phyloP scores from a whole-genome alignment of 2,329 filamentous ascomycete genomes.

The Didymella segeticola region DNA sequence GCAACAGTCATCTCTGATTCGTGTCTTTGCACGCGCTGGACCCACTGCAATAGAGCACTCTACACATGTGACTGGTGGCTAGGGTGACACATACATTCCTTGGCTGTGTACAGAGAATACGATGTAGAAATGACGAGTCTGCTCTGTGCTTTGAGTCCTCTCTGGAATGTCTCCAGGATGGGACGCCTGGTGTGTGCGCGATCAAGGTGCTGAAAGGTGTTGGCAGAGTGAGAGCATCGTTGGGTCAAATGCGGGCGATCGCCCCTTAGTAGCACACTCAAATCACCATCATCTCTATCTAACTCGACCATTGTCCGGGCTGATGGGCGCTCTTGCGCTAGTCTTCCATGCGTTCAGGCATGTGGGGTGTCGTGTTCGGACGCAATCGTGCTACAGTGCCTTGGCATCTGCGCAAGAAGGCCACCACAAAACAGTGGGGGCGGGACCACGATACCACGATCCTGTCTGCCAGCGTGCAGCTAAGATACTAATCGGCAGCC shows the following conservation, averaged over 20 bases:
- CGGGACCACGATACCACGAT: not conserved
- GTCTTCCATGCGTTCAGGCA: not conserved
- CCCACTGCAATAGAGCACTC: not conserved
- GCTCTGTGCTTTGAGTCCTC: not conserved
- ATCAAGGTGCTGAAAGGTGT: not conserved
- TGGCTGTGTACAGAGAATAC: not conserved
- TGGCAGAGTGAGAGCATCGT: too few relatives aligned
- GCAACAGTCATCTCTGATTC: not conserved
- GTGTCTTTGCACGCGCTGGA: conserved; percentile 1
- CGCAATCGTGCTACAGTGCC: not conserved
- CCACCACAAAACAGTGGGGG: conserved; percentile 5
- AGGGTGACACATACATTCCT: not conserved
- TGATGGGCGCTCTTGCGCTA: not conserved
- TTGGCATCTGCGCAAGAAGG: not conserved
- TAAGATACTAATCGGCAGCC: not conserved
- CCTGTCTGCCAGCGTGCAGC: not conserved
- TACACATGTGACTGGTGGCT: not conserved
- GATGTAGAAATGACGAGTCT: not conserved
- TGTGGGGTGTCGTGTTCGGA: not conserved
- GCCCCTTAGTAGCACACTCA: not conserved
- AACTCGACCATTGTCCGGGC: conserved; percentile 7
- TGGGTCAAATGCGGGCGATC: too few relatives aligned
- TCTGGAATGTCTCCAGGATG: not conserved
- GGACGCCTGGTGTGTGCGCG: not conserved
- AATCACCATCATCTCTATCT: not conserved